Base-by-base conservation (phyloP, 2,329 filamentous ascomycete genomes). In the Aspergillus sojae region DNA sequence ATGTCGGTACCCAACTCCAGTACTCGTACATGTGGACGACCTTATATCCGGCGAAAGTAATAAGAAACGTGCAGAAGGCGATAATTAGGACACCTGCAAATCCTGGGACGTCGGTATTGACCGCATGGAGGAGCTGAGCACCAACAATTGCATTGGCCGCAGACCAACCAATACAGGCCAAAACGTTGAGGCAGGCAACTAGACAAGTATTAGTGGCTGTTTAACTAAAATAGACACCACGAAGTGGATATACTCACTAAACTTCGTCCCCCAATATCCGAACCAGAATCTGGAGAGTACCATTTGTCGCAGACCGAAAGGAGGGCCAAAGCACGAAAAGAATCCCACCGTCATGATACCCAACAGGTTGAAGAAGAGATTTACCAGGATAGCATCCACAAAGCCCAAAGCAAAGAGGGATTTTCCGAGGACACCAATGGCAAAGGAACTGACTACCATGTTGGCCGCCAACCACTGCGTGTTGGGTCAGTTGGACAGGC, bases 101-200 rank as follows among this genome's bases (percentile, higher is more conserved):
- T 53, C 91, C 90, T 7, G 90, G 90, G 67, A 94, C 87, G 57
- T 85, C 77, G 53, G 77, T 73, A 73, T 92, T 93, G 53, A 94
- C 88, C 0, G 91, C 89, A 62, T 92, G 84, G 69, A 95, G 84
- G 7, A 94, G 84, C 75, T 94, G 89, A 0, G 91, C 90, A 21
- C 91, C 92, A 19, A 94, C 91, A 66, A 95, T 93, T 60, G 87
- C 86, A 72, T 95, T 94, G 68, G 93, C 88, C 0, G 89, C 84
- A 5, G 89, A 89, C 88, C 92, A 94, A 57, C 91, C 91, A 5
- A 93, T 75, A 72, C 88, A 92, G 34, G 89, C 88, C 19, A 92
- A 79, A 45, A 90, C 80, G 76, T 92, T 91, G 74, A 93, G 88
- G 69, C 89, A 77, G 58, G 90, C 90, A 72, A 92, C 86, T 84